Evolutionary conservation across 768 basidiomycete species (phyloP).

Genomic region (Suillus placidus): DNA sequence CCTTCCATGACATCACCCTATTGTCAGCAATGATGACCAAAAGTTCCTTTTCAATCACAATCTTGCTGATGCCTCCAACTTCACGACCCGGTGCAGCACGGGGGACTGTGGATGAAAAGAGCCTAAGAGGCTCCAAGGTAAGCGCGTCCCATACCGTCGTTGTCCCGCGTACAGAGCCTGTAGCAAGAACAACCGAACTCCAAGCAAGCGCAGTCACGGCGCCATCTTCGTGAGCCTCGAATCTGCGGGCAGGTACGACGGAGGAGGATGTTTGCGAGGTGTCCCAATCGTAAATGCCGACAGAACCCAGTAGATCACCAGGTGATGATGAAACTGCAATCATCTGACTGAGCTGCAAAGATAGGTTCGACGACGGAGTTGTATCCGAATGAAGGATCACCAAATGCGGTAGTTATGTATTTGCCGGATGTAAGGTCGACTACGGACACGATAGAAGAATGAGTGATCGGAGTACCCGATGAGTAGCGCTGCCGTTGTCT

Average conservation of each 20-base stretch:
- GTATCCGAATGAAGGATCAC: constrained; percentile 52
- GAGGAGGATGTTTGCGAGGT: constrained; percentile 13
- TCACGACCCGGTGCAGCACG: constrained; percentile 37
- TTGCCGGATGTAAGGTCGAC: constrained; percentile 35
- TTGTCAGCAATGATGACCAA: constrained; percentile 64
- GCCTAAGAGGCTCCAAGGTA: constrained; percentile 58
- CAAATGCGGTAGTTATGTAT: constrained; percentile 47
- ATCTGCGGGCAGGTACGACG: constrained; percentile 44
- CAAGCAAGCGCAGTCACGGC: constrained; percentile 66
- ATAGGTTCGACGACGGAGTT: constrained; percentile 53
- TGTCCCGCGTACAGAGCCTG: constrained; percentile 65
- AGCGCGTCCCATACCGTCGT: constrained; percentile 68
- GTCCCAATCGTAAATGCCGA: constrained; percentile 63
- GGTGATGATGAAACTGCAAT: constrained; percentile 56
- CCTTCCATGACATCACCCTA: constrained; percentile 68
- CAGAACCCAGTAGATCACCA: constrained; percentile 67
- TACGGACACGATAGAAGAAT: constrained; percentile 52
- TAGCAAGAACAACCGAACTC: constrained; percentile 60
- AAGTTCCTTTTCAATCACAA: constrained; percentile 56
- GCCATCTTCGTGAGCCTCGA: constrained; percentile 68
- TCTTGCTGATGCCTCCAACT: constrained; percentile 52
- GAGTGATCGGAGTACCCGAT: constrained; percentile 52
- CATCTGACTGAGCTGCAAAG: constrained; percentile 42
- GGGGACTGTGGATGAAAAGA: constrained; percentile 52
- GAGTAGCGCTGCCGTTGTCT: constrained; percentile 41